Evolutionary conservation across 2,329 filamentous ascomycete species (phyloP).

Genomic region (Sclerotinia sclerotiorum): DNA sequence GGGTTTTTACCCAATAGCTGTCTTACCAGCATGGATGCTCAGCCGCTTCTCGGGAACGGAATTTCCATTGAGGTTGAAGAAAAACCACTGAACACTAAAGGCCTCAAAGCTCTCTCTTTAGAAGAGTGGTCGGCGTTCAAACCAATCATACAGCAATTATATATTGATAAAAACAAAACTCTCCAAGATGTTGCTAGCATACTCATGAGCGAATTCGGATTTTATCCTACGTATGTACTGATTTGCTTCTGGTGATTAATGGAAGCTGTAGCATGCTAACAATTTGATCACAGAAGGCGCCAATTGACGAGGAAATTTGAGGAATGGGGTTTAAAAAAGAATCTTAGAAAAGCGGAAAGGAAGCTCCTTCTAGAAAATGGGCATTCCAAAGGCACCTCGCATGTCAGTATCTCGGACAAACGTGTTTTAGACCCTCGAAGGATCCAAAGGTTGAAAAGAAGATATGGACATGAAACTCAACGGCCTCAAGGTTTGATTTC

Average conservation of each 20-base stretch:
- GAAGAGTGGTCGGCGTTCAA: conserved; percentile 15
- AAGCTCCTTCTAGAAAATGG: neutral
- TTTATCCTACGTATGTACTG: neutral
- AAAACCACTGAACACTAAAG: neutral
- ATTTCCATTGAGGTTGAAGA: neutral
- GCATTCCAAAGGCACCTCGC: too few relatives aligned
- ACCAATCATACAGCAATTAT: conserved; percentile 6
- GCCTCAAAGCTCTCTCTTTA: neutral
- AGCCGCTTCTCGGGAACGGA: neutral
- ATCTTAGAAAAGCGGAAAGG: conserved; percentile 5
- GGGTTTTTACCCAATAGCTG: neutral
- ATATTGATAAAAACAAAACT: neutral
- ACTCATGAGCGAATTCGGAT: neutral
- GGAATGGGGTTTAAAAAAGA: conserved; percentile 18
- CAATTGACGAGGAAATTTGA: conserved; percentile 16
- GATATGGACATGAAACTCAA: neutral
- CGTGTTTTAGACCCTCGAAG: neutral
- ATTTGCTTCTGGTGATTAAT: too few relatives aligned
- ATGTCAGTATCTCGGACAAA: neutral
- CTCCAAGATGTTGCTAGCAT: neutral
- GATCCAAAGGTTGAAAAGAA: neutral
- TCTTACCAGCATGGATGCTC: neutral
- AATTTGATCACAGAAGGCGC: neutral
- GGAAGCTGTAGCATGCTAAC: neutral
- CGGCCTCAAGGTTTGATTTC: neutral